Base-by-base conservation (phyloP, 352 stramenopile species). In the Phytophthora rubi region DNA sequence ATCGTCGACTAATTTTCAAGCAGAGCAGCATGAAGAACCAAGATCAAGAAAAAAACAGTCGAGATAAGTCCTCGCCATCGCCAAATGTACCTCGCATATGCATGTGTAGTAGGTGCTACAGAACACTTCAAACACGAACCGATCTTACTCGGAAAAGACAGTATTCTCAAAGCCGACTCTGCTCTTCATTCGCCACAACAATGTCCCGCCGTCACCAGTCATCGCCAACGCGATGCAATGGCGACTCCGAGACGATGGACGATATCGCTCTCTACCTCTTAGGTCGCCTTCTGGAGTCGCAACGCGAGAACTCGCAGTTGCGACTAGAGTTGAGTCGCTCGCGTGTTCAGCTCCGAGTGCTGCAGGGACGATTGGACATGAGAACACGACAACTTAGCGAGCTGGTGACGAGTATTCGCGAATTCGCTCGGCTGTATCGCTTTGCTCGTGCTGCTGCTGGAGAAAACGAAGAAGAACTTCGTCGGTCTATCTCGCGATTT, bases 1-100 rank as follows among this genome's bases (percentile, higher is more conserved):
- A 67, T 77, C 21, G 48, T 62, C 37, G 72, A 75, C 28, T 80
- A 76, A 28, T n/a, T 15, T 13, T 16, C 44, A 59, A 39, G 16
- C 23, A 28, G 28, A 47, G 21, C 48, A 33, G 15, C 45, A 53
- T 30, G 23, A 53, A 54, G 45, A 39, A 8, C n/a, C 26, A 56
- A 44, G 33, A 54, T 0, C 30, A 53, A 67, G 33, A 21, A 62
- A 56, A 18, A 26, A 26, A 13, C 28, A 52, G 16, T 49, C 45
- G 28, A 70, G 47, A 48, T 53, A 65, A 21, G 13, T 49, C 30
- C 26, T 53, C 54, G 37, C 47, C 48, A 45, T 45, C 48, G 21
- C 26, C 48, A 23, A 37, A 55, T 32, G 18, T 21, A 21, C 18
- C 18, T 21, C 18, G 18, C 18, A 21, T 21, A 21, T 21, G 18